phyloP scores from a whole-genome alignment of 139 green algal species.

The Chlorella sp. region DNA sequence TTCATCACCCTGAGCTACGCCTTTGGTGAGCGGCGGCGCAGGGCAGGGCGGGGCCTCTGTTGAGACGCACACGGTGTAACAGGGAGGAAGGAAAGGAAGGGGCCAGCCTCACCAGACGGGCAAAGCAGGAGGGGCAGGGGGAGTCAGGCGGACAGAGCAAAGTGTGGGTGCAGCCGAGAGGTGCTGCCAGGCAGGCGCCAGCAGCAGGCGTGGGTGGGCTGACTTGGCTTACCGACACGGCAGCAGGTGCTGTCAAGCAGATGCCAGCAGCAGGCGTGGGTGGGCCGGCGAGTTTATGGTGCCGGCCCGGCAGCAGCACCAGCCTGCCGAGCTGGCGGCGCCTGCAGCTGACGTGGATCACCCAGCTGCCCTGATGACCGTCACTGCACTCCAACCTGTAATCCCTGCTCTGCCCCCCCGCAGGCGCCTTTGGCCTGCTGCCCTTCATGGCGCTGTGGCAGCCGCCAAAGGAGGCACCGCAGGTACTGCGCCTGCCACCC shows the following conservation, averaged over 20 bases:
- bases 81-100: too few species aligned
- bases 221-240: too few species aligned
- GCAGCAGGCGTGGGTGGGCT: not conserved
- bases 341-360: not conserved
- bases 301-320: not conserved
- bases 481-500: not conserved
- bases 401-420: not conserved
- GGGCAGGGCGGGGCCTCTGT: too few species aligned
- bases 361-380: not conserved
- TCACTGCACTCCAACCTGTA: too few species aligned
- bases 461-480: slow-evolving; percentile 25
- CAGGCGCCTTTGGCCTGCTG: slow-evolving; percentile 82
- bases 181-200: not conserved
- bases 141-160: too few species aligned
- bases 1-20: slow-evolving; percentile 79
- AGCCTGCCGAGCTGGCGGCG: not conserved
- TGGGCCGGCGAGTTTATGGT: not conserved
- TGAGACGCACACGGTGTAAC: too few species aligned
- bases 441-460: slow-evolving; percentile 84
- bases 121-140: too few species aligned
- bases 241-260: not conserved
- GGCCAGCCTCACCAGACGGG: too few species aligned
- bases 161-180: too few species aligned
- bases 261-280: not conserved
- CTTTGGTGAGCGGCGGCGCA: slow-evolving; percentile 40